Base-by-base conservation (phyloP, 2,329 filamentous ascomycete genomes). In the Blastomyces parvus region DNA sequence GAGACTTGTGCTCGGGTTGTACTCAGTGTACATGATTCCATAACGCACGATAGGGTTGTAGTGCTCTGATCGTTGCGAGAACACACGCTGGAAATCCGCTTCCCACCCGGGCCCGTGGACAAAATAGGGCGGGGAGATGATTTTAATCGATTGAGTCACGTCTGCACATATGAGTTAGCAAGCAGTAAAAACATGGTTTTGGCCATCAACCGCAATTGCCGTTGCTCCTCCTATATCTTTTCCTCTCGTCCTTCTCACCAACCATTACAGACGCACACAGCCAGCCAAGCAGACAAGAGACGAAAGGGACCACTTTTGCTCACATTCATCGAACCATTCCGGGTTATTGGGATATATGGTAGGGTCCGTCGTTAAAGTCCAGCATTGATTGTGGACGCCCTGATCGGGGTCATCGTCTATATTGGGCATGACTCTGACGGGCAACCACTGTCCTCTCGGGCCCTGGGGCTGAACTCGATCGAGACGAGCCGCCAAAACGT, bases 61-160 rank as follows among this genome's bases (percentile, higher is more conserved):
- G 36, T 63, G 57, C 17, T 57, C 59, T 11, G 61, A 50, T 42
- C 62, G 42, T 50, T 59, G 65, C 2, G 52, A 63, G 52, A 66
- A 68, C 30, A 68, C 59, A 6, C 62, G 58, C 40, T 65, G 61
- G 22, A 67, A 44, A 44, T 68, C 66, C 30, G 46, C n/a, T 46
- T 68, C 64, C 65, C 65, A 67, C 13, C 58, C 22, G 0, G 36
- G 25, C 9, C 61, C 60, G 40, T 50, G 38, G 40, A 66, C 27
- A 5, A 27, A 62, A 53, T 65, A 66, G 8, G 62, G 52, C 19
- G 66, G 66, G 7, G 64, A 68, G 55, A 68, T 66, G 22, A 67
- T 59, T 60, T 67, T 64, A 38, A 68, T 61, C 1, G 64, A 40
- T 42, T 67, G 62, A 13, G 62, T 63, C 62, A 65, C 64, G 48